Evolutionary conservation across 495 filamentous ascomycete species (phyloP), one percentile per base, ranked within the genome.

Genomic region (Glarea lozoyensis): DNA sequence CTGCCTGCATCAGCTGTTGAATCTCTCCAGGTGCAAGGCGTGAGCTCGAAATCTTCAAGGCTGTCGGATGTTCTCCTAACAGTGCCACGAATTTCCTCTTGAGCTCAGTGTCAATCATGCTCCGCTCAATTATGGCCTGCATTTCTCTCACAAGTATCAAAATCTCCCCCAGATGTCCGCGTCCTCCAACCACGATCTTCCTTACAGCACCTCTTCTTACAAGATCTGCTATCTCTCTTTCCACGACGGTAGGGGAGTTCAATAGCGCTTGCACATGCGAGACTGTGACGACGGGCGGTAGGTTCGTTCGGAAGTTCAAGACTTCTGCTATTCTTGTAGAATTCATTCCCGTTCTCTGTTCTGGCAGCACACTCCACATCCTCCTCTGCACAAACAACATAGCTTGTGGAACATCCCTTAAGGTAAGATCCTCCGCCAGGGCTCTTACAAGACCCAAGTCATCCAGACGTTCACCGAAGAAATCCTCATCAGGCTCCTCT

Each of bases 361-460:
- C 64, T 4, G 86, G 85, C 2, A 92, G 62, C 6, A 70, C 67
- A 33, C 75, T 71, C 57, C 88, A 94, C 75, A 84, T 88, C 49
- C 60, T 70, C 4, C 53, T 55, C 18, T 66, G 69, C 15, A 81
- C 77, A 54, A 83, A 75, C 25, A 64, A 54, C 18, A 90, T 70
- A 7, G 82, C 75, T 33, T 79, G 72, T 9, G 73, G 58, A 5
- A 88, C 80, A 65, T 82, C 75, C 39, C 75, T 66, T 7, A 81
- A 63, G 5, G 70, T 66, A 0, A 75, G 65, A 29, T 78, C 69
- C 9, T 67, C 60, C 3, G 62, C 62, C 1, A 82, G 55, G 10
- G 67, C 62, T 12, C 60, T 63, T n/a, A 76, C 63, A 17, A 73
- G 62, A 17, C 78, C 76, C 17, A 61, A 54, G 51, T 82, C 74